Conservation (phyloP, 768 basidiomycete species). For the Russula sp. region DNA sequence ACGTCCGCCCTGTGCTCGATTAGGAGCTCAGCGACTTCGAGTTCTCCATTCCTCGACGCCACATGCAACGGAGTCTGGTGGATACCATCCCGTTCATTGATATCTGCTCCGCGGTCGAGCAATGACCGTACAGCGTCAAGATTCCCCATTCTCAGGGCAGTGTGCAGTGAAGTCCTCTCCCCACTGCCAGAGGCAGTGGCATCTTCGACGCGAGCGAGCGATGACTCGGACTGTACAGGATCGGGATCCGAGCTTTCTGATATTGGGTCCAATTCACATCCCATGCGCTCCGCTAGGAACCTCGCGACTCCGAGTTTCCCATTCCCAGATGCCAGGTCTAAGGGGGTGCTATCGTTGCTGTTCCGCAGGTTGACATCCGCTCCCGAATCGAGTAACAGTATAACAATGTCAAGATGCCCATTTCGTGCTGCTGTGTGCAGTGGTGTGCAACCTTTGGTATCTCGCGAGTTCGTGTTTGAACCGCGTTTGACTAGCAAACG, state of each 20-base stretch:
- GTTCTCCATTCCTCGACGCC: background rate
- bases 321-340: background rate
- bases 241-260: background rate
- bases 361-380: background rate
- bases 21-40: background rate
- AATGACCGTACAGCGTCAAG: background rate
- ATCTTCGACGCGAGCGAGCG: too few relatives aligned
- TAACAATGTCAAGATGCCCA: background rate
- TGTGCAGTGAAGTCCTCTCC: background rate
- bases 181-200: too few relatives aligned
- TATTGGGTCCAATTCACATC: background rate
- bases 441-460: background rate
- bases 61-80: background rate
- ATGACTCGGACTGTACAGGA: too few relatives aligned
- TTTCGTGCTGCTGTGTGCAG: slow-evolving; percentile 5
- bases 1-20: background rate
- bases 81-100: background rate
- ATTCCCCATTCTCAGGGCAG: background rate
- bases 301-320: slow-evolving; percentile 1
- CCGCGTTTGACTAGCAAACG: background rate
- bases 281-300: background rate
- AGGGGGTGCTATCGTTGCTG: background rate
- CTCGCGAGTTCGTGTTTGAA: background rate
- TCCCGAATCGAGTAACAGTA: background rate
- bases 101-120: background rate